phyloP scores from a whole-genome alignment of 345 rosid species.

The Citrus reticulata region DNA sequence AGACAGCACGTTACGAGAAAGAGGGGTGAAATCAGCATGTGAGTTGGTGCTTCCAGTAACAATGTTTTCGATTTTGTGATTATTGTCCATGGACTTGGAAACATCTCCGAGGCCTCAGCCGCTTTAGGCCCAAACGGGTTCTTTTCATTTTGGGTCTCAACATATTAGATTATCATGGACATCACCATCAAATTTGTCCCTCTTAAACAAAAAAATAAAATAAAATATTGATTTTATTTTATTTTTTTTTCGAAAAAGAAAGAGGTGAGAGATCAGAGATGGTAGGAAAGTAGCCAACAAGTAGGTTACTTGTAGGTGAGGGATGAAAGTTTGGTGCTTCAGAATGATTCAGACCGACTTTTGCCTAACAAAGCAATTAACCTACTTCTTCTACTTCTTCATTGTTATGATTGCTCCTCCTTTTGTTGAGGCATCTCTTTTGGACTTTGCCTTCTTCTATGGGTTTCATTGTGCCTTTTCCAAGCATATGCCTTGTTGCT shows the following conservation, averaged over 20 bases:
- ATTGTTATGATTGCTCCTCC: neutral
- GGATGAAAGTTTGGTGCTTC: neutral
- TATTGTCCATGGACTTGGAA: too few species aligned
- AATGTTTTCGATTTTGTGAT: too few species aligned
- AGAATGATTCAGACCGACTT: conserved; percentile 11
- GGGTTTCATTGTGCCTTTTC: neutral
- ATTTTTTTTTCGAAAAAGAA: neutral
- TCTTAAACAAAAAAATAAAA: neutral
- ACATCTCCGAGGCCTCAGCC: too few species aligned
- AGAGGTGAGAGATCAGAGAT: neutral
- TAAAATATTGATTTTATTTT: too few species aligned
- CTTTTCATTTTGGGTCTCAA: neutral
- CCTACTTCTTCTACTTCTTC: neutral
- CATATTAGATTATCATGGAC: neutral
- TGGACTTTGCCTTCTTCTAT: conserved; percentile 5
- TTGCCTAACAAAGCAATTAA: conserved; percentile 8
- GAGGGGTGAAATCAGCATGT: too few species aligned
- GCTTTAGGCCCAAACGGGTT: neutral
- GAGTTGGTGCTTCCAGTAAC: too few species aligned
- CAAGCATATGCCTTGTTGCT: neutral
- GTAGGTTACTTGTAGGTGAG: conserved; percentile 8
- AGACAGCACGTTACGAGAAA: too few species aligned
- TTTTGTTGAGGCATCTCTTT: neutral
- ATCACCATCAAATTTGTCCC: neutral
- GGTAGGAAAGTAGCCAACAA: neutral